phyloP scores from a whole-genome alignment of 2,329 filamentous ascomycete species.

The Calonectria fujianensis region DNA sequence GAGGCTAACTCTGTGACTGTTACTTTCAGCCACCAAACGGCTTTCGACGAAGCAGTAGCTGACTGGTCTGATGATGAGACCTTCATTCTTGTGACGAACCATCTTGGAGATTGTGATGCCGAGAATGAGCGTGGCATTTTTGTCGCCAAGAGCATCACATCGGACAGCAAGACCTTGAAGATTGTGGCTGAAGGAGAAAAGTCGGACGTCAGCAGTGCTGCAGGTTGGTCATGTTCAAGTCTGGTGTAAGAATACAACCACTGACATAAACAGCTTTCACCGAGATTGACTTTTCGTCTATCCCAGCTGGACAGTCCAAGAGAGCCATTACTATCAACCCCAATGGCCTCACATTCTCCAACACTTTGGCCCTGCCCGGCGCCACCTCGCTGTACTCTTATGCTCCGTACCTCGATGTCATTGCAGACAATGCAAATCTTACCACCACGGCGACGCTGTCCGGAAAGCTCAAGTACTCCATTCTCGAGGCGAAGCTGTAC shows the following conservation, averaged over 20 bases:
- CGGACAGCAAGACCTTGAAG: slow-evolving; percentile 53
- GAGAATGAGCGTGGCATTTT: slow-evolving; percentile 64
- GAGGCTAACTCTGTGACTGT: slow-evolving; percentile 35
- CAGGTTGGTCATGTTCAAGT: slow-evolving; percentile 55
- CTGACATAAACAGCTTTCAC: slow-evolving; percentile 34
- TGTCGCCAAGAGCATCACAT: slow-evolving; percentile 55
- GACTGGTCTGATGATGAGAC: slow-evolving; percentile 41
- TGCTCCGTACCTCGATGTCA: slow-evolving; percentile 39
- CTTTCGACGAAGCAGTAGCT: slow-evolving; percentile 40
- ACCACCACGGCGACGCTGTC: slow-evolving; percentile 62
- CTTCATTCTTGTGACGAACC: slow-evolving; percentile 65
- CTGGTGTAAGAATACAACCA: neutral
- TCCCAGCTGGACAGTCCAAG: slow-evolving; percentile 37
- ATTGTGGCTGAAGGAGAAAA: slow-evolving; percentile 58
- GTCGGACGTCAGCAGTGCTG: slow-evolving; percentile 58
- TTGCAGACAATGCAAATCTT: slow-evolving; percentile 51
- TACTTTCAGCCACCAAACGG: slow-evolving; percentile 35
- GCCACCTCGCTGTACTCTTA: slow-evolving; percentile 41
- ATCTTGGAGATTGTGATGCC: slow-evolving; percentile 63
- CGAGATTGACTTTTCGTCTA: slow-evolving; percentile 44
- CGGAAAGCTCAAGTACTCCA: slow-evolving; percentile 64
- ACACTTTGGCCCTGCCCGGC: slow-evolving; percentile 31
- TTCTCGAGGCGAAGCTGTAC: slow-evolving; percentile 58
- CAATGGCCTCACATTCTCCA: slow-evolving; percentile 36
- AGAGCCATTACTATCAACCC: slow-evolving; percentile 35